These are phyloP conservation scores for Dioscorea cayenensis DNA, from an alignment of 116 monocot genomes.

Conservation along the genomic window DNA sequence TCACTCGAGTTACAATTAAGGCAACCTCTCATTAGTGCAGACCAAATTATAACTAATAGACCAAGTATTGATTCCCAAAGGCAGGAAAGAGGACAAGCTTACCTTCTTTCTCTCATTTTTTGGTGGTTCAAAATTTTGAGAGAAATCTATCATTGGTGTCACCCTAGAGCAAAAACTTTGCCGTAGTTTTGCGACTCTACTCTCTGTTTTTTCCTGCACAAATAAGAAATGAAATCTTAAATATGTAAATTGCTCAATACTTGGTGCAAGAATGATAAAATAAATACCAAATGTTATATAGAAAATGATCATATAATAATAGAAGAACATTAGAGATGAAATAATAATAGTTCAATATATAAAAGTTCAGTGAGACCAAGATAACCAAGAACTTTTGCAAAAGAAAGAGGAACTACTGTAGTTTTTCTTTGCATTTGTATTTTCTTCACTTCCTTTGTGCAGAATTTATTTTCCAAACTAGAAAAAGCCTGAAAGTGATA, in stretches of 20 bases:
- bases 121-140: not conserved
- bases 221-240: not conserved
- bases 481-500: not conserved
- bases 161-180: slow-evolving; percentile 18
- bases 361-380: not conserved
- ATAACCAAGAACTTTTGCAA: not conserved
- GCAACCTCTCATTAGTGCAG: not conserved
- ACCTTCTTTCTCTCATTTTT: slow-evolving; percentile 2
- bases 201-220: slow-evolving; percentile 9
- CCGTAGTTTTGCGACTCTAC: slow-evolving; percentile 4
- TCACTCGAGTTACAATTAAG: no score
- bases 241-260: not conserved
- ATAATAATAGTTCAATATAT: not conserved
- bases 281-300: not conserved
- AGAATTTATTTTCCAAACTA: not conserved
- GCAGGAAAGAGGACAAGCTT: not conserved
- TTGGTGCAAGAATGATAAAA: not conserved
- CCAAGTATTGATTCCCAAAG: not conserved
- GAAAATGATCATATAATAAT: not conserved
- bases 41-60: not conserved
- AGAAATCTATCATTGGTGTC: slow-evolving; percentile 19
- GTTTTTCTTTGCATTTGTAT: slow-evolving; percentile 1
- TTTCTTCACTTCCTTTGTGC: not conserved
- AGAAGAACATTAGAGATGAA: not conserved
- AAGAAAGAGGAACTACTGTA: not conserved